phyloP scores from a whole-genome alignment of 2,329 filamentous ascomycete species.

The Coleophoma eucalyptorum region DNA sequence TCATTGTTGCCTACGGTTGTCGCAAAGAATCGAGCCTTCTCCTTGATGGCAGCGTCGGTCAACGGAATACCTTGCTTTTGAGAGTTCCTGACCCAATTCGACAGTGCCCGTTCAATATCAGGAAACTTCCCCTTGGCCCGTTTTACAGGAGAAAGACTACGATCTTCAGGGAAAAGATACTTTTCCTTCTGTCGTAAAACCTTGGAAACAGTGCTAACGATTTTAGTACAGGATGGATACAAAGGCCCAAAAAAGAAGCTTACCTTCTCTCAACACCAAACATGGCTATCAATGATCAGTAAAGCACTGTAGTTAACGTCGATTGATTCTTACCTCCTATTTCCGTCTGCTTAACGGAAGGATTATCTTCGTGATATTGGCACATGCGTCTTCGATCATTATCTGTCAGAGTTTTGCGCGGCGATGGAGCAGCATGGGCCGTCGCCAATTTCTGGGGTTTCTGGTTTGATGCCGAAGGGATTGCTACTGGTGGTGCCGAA shows the following conservation, averaged over 20 bases:
- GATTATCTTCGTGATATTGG: slow-evolving; percentile 86
- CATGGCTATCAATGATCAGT: slow-evolving; percentile 52
- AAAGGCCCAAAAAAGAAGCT: background rate
- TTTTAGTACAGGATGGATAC: background rate
- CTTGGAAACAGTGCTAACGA: slow-evolving; percentile 90
- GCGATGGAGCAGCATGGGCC: slow-evolving; percentile 55
- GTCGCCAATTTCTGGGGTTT: slow-evolving; percentile 43
- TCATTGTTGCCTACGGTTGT: slow-evolving; percentile 69
- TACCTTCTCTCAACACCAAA: slow-evolving; percentile 99
- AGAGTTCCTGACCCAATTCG: slow-evolving; percentile 82
- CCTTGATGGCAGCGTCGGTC: slow-evolving; percentile 76
- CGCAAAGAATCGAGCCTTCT: slow-evolving; percentile 80
- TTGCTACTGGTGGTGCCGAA: slow-evolving; percentile 52
- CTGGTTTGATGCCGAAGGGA: slow-evolving; percentile 41
- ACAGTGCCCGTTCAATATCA: slow-evolving; percentile 87
- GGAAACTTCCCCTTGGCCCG: slow-evolving; percentile 80
- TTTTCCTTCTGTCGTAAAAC: slow-evolving; percentile 93
- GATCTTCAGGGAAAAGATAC: slow-evolving; percentile 80
- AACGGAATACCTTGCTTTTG: slow-evolving; percentile 71
- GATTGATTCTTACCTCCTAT: slow-evolving; percentile 67
- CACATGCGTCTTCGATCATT: slow-evolving; percentile 92
- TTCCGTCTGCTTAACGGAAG: slow-evolving; percentile 88
- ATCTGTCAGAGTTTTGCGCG: slow-evolving; percentile 85
- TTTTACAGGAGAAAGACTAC: slow-evolving; percentile 75
- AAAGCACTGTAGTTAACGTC: slow-evolving; percentile 9